These are phyloP conservation scores for Hapsidospora chrysogenum DNA, from an alignment of 495 filamentous ascomycete species.

Conservation along the genomic window DNA sequence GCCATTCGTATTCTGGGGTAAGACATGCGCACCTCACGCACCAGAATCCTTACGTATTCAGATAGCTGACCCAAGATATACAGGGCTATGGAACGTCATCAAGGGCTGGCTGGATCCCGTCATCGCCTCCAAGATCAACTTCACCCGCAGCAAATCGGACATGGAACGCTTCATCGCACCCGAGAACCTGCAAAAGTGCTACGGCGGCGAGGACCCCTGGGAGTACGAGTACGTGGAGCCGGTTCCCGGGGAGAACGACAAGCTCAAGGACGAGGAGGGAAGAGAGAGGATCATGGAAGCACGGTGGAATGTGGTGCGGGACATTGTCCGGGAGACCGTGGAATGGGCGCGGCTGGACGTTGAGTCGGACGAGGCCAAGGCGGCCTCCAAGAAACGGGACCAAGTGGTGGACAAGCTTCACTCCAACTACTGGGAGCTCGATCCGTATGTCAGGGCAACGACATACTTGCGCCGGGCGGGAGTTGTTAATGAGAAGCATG, in stretches of 20 bases:
- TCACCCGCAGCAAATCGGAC: constrained; percentile 69
- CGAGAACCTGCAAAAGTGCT: constrained; percentile 54
- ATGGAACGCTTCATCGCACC: constrained; percentile 57
- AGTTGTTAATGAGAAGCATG: constrained; percentile 45
- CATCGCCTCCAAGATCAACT: constrained; percentile 86
- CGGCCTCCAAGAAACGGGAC: constrained; percentile 27
- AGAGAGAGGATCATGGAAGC: constrained; percentile 42
- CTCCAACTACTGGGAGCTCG: constrained; percentile 69
- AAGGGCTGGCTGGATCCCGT: constrained; percentile 94
- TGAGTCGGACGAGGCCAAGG: constrained; percentile 14
- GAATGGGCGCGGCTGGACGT: constrained; percentile 37
- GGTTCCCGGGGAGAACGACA: constrained; percentile 46
- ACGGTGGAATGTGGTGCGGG: constrained; percentile 42
- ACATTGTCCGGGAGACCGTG: constrained; percentile 54
- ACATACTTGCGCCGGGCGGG: constrained; percentile 60
- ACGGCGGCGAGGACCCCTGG: constrained; percentile 73
- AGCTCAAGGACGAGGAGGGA: constrained; percentile 48
- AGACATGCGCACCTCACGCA: too few species aligned
- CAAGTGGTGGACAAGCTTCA: constrained; percentile 41
- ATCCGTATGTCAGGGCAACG: constrained; percentile 60
- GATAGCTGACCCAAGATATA: too few species aligned
- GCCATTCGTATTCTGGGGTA: constrained; percentile 86
- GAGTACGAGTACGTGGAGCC: constrained; percentile 69
- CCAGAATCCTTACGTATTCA: not conserved
- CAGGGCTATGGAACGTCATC: constrained; percentile 76